Conservation (phyloP, 805 yeast species). For the Candida vaughaniae region DNA sequence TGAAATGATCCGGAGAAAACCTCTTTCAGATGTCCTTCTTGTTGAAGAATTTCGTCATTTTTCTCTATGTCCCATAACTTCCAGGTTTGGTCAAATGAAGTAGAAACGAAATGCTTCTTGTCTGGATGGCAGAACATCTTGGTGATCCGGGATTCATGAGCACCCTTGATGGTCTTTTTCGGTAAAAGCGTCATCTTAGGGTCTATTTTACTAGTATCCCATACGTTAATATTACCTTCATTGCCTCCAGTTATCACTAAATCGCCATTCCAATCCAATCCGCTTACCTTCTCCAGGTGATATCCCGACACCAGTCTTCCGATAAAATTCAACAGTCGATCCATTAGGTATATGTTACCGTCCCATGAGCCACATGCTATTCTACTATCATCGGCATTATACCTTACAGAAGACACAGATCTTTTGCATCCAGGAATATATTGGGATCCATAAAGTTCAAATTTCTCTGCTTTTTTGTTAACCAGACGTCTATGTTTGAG, state of each 20-base stretch:
- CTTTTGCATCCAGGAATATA: constrained; percentile 56
- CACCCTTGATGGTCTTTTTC: constrained; percentile 17
- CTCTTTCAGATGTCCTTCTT: constrained; percentile 85
- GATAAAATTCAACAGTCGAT: constrained; percentile 34
- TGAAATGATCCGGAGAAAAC: constrained; percentile 64
- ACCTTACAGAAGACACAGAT: constrained; percentile 61
- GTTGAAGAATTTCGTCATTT: constrained; percentile 52
- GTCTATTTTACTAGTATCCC: constrained; percentile 19
- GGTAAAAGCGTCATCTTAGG: constrained; percentile 15
- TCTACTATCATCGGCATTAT: constrained; percentile 34
- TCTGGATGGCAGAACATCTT: constrained; percentile 65
- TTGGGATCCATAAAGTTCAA: constrained; percentile 65
- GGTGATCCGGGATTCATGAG: constrained; percentile 54
- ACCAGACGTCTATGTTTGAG: constrained; percentile 48
- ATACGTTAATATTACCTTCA: constrained; percentile 35
- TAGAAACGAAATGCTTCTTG: constrained; percentile 55
- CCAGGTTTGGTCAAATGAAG: constrained; percentile 88
- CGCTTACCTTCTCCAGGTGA: constrained; percentile 69
- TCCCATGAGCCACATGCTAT: constrained; percentile 83
- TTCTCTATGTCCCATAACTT: constrained; percentile 71
- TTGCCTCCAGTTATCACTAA: constrained; percentile 35
- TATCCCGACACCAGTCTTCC: constrained; percentile 30
- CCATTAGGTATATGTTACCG: constrained; percentile 61
- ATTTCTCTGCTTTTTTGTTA: constrained; percentile 28
- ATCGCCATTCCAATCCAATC: constrained; percentile 58